Percentiles rank a stretch among this genome's conserved stretches.
Conservation (phyloP, 2,329 filamentous ascomycete species). For the Beauveria brongniartii region DNA sequence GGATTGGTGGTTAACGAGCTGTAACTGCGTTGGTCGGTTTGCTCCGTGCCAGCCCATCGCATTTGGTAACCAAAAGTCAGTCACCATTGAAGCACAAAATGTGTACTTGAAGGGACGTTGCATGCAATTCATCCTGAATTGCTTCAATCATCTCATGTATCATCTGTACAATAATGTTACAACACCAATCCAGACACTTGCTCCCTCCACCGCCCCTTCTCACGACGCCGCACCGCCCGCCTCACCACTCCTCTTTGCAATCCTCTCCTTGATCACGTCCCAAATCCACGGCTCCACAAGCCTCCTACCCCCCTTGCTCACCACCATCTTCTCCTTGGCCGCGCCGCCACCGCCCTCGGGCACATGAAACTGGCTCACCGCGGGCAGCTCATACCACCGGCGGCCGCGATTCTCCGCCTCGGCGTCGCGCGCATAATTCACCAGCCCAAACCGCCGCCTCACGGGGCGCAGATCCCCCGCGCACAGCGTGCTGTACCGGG, state of each 20-base stretch:
- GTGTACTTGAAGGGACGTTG: too few relatives aligned
- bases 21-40: too few relatives aligned
- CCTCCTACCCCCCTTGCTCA: constrained; percentile 14
- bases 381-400: constrained; percentile 33
- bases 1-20: too few relatives aligned
- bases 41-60: too few relatives aligned
- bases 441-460: constrained; percentile 27
- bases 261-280: constrained; percentile 28
- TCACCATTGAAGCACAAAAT: too few relatives aligned
- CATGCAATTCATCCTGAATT: too few relatives aligned
- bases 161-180: too few relatives aligned
- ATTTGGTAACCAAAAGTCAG: too few relatives aligned
- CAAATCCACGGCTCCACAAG: constrained; percentile 33
- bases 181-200: too few relatives aligned
- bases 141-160: too few relatives aligned
- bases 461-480: constrained; percentile 29
- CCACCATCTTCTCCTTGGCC: neutral
- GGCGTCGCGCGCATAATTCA: constrained; percentile 33
- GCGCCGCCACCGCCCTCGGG: constrained; percentile 14
- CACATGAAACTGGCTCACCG: constrained; percentile 31
- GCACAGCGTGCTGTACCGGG: constrained; percentile 37
- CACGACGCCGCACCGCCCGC: neutral
- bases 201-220: neutral
- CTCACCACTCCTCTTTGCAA: constrained; percentile 13
- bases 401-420: constrained; percentile 25